Base-by-base conservation (phyloP, 2,329 filamentous ascomycete genomes). In the Cryphonectria nitschkei region DNA sequence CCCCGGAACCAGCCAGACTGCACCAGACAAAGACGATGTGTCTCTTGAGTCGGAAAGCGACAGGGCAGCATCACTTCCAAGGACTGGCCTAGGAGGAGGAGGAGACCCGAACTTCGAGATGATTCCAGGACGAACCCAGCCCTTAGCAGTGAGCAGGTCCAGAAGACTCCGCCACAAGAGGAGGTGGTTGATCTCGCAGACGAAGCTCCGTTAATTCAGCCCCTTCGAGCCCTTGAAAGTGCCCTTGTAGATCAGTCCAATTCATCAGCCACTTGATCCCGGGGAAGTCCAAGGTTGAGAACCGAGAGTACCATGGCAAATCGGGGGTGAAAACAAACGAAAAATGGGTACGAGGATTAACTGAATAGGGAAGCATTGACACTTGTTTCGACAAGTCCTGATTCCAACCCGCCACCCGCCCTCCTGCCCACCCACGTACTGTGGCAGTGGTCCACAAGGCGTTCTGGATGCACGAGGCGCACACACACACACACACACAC, bases 341-440 rank as follows among this genome's bases (percentile, higher is more conserved):
- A 34, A 34, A 19, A 14, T 9, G 34, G 16, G 61, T 26, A 43
- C 29, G 39, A 29, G 9, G 9, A 9, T n/a, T 1, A 39, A 41
- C 39, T 11, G 5, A 22, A 64, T 22, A 41, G 61, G 46, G 41
- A 67, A 60, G 66, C 66, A 68, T 68, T 43, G 54, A 68, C 54
- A 68, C 32, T 9, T 50, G 46, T 9, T n/a, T 37, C 16, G 54
- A 68, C 39, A 16, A 68, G 66, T 22, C 58, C 41, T 62, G 58
- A 39, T 68, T 68, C 41, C 56, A 62, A 19, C 54, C 39, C 37
- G 22, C 37, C 46, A 22, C 46, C 46, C 14, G n/a, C n/a, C 37
- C 46, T 7, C 46, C 46, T 4, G n/a, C n/a, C 6, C 46, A 22
- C 46, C 19, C 14, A 50, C 46, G 3, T 19, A 50, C 46, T n/a